Evolutionary conservation across 2,329 filamentous ascomycete genomes (phyloP).

Genomic region (Fusarium globosum): DNA sequence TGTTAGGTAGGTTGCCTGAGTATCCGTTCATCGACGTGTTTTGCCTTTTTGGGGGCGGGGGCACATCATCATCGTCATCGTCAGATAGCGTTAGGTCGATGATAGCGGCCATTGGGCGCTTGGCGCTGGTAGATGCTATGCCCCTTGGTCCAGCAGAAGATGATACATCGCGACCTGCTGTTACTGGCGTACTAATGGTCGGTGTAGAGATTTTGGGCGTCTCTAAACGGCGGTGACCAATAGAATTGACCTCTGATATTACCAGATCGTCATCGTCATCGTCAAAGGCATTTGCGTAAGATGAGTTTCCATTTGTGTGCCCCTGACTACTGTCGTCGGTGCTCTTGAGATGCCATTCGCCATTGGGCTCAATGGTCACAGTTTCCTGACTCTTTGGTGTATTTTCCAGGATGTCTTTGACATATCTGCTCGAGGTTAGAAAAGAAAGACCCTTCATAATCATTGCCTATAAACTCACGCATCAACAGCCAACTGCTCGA

Average conservation of each 20-base stretch:
- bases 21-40: conserved; percentile 45
- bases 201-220: conserved; percentile 53
- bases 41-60: conserved; percentile 61
- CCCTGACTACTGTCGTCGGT: conserved; percentile 47
- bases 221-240: conserved; percentile 49
- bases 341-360: conserved; percentile 72
- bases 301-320: conserved; percentile 44
- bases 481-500: conserved; percentile 86
- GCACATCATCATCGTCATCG: conserved; percentile 61
- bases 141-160: conserved; percentile 52
- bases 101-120: conserved; percentile 63
- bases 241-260: conserved; percentile 57
- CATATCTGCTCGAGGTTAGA: conserved; percentile 68
- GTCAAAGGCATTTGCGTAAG: conserved; percentile 45
- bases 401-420: conserved; percentile 83
- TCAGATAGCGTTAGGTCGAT: conserved; percentile 68
- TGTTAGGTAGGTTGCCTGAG: conserved; percentile 36
- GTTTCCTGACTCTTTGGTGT: conserved; percentile 80
- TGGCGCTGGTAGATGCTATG: conserved; percentile 53
- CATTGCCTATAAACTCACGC: conserved; percentile 66
- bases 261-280: conserved; percentile 63
- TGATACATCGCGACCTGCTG: conserved; percentile 51
- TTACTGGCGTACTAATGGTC: conserved; percentile 53
- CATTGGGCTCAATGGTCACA: conserved; percentile 89
- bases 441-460: neutral